Base-by-base conservation (phyloP, 2,329 filamentous ascomycete genomes). In the Eutypa lata region DNA sequence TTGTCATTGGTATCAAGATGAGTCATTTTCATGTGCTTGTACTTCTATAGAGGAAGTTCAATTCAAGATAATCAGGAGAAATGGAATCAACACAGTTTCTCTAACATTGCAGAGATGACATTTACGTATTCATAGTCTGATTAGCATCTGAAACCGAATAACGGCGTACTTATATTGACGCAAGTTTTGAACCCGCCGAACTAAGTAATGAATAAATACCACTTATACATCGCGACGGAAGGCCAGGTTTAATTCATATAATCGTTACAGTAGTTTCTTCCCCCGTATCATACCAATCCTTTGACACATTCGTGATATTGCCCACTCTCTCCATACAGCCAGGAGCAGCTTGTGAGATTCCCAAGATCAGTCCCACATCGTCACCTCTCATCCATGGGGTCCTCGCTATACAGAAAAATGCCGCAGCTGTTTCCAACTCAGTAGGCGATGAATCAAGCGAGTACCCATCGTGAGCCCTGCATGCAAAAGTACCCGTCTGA, bases 311-410 rank as follows among this genome's bases (percentile, higher is more conserved):
- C 5, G 46, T 42, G 13, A 52, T 50, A 10, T 31, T 47, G 3
- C 52, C 56, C 3, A 57, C 54, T 48, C 56, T 52, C 45, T 57
- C 54, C 56, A 54, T 53, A n/a, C 31, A 46, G 11, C 51, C 49
- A 13, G 48, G 54, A 18, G 42, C 42, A 35, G 48, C 57, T 13
- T 47, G 53, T 14, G 55, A 57, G 24, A 53, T 53, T 26, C 55
- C 53, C 22, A 57, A 46, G 37, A 59, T 51, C 40, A 55, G 37
- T 4, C 55, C 55, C 33, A 57, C 50, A 28, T 57, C 50, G 37
- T 53, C 35, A 13, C 38, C 49, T n/a, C 43, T 51, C 40, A 54
- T 48, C 55, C 50, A 53, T n/a, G 24, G 33, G 3, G 42, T 49
- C 47, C 43, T 57, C 22, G 52, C 50, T 16, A 56, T 35, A 18